Percentiles rank a stretch among this genome's conserved stretches.
Evolutionary conservation across 768 basidiomycete genomes (phyloP).

Genomic region (Naganishia onofrii): DNA sequence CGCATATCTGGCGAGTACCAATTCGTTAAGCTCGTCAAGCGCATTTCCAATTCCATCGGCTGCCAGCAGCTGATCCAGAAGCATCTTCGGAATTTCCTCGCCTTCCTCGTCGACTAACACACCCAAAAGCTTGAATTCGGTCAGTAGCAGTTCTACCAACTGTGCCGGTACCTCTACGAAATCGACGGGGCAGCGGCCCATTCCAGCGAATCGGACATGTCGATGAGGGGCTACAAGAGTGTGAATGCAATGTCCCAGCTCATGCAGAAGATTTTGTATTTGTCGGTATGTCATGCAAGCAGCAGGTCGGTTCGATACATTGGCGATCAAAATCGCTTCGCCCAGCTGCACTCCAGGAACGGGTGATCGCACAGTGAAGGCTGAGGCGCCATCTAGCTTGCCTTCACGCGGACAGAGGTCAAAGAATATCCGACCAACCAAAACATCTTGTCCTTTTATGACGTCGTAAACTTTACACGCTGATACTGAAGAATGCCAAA

Average conservation of each 20-base stretch:
- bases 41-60: background rate
- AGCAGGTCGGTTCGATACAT: background rate
- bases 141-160: conserved; percentile 14
- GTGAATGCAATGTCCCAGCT: conserved; percentile 22
- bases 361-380: background rate
- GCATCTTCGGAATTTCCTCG: background rate
- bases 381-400: conserved; percentile 2
- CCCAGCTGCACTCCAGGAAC: background rate
- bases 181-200: background rate
- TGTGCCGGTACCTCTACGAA: conserved; percentile 10
- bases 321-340: conserved; percentile 8
- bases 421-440: conserved; percentile 11
- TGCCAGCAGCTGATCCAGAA: conserved; percentile 3
- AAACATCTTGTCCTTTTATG: background rate
- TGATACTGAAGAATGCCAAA: background rate
- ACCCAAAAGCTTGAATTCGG: background rate
- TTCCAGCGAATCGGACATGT: conserved; percentile 12
- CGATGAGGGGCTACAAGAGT: background rate
- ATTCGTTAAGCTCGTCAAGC: background rate
- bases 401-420: conserved; percentile 8
- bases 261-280: conserved; percentile 13
- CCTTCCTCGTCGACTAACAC: conserved; percentile 1
- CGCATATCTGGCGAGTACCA: background rate
- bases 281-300: conserved; percentile 24
- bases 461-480: background rate